These are phyloP conservation scores for Amanita pallidorosea DNA, from an alignment of 768 basidiomycete species.

Conservation along the genomic window DNA sequence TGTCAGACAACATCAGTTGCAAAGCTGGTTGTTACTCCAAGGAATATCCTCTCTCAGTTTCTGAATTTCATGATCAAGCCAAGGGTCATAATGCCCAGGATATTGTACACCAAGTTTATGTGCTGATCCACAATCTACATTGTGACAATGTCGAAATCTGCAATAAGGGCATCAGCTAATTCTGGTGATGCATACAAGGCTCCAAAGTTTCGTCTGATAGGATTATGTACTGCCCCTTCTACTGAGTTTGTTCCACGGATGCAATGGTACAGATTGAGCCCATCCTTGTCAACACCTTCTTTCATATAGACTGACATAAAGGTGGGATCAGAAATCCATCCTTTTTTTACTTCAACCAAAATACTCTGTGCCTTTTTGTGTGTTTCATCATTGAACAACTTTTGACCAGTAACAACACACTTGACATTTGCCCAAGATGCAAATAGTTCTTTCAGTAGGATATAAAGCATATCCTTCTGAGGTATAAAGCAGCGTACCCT, in stretches of 20 bases:
- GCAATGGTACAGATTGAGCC: constrained; percentile 9
- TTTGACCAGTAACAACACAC: neutral
- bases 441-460: constrained; percentile 11
- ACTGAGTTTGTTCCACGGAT: constrained; percentile 14
- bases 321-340: constrained; percentile 11
- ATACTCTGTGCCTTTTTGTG: constrained; percentile 7
- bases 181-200: constrained; percentile 13
- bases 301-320: constrained; percentile 9
- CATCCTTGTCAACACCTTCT: constrained; percentile 9
- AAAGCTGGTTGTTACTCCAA: constrained; percentile 2
- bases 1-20: neutral
- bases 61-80: constrained; percentile 9
- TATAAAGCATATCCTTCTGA: constrained; percentile 7
- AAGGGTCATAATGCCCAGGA: constrained; percentile 11
- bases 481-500: constrained; percentile 10
- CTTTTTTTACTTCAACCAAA: constrained; percentile 8
- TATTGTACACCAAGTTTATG: constrained; percentile 7
- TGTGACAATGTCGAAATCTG: constrained; percentile 9
- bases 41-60: constrained; percentile 6
- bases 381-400: neutral
- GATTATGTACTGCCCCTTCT: constrained; percentile 14
- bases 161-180: constrained; percentile 11
- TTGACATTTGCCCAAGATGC: constrained; percentile 4
- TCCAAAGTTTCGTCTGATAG: constrained; percentile 11
- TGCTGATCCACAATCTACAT: constrained; percentile 6